Percentiles rank a stretch among this genome's conserved stretches.
Evolutionary conservation across 1,284 basidiomycete species (phyloP).

Genomic region (Melampsora americana): DNA sequence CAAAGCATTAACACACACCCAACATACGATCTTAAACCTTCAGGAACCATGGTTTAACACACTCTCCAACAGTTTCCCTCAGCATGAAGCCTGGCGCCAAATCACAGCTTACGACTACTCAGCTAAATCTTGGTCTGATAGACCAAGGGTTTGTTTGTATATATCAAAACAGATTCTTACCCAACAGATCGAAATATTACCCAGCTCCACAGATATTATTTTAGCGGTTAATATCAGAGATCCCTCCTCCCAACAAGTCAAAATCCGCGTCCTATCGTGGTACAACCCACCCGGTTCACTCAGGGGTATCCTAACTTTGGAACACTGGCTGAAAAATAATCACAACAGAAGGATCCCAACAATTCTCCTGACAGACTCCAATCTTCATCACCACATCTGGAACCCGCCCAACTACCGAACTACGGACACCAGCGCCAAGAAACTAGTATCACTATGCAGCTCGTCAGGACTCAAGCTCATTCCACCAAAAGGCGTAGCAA

Average conservation of each 20-base stretch:
- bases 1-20: not conserved
- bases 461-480: slow-evolving; percentile 2
- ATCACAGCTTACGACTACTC: too few species aligned
- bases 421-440: not conserved
- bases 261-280: too few species aligned
- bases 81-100: slow-evolving; percentile 2
- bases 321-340: not conserved
- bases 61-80: not conserved
- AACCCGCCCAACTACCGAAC: slow-evolving; percentile 11
- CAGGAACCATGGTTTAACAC: slow-evolving; percentile 29
- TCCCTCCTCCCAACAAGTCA: too few species aligned
- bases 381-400: slow-evolving; percentile 10
- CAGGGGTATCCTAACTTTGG: not conserved
- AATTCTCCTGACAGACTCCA: slow-evolving; percentile 24
- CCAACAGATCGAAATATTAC: too few species aligned
- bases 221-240: too few species aligned
- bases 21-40: not conserved
- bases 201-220: too few species aligned
- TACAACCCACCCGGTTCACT: too few species aligned
- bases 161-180: too few species aligned
- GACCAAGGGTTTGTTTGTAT: too few species aligned
- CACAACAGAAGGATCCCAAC: not conserved
- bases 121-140: too few species aligned
- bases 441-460: slow-evolving; percentile 9
- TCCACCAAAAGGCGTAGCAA: slow-evolving; percentile 8